Evolutionary conservation across 495 filamentous ascomycete genomes (phyloP).

Genomic region (Tirmania nivea): DNA sequence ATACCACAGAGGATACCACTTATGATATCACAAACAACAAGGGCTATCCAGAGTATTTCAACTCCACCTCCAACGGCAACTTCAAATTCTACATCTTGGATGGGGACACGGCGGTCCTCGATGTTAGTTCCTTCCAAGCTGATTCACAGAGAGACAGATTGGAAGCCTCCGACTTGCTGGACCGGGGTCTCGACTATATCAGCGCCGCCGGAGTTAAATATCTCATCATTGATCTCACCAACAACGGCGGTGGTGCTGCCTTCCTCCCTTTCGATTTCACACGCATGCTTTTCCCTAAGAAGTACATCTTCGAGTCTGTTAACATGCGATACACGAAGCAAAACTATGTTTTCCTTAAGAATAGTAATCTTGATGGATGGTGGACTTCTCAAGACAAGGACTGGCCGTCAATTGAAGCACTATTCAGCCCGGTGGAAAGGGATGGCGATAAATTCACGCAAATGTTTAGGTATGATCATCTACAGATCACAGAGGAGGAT

Average conservation of each 20-base stretch:
- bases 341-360: neutral
- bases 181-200: constrained; percentile 4
- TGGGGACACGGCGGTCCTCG: constrained; percentile 7
- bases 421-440: constrained; percentile 4
- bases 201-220: constrained; percentile 5
- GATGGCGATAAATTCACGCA: constrained; percentile 6
- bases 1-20: no score
- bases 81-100: constrained; percentile 7
- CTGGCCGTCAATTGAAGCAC: constrained; percentile 1
- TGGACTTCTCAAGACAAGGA: constrained; percentile 1
- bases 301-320: constrained; percentile 7
- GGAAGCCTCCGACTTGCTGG: neutral
- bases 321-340: constrained; percentile 8
- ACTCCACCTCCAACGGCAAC: constrained; percentile 1
- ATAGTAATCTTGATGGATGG: neutral
- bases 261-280: constrained; percentile 11
- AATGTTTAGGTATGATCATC: constrained; percentile 8
- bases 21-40: neutral
- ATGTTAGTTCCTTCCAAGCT: constrained; percentile 2
- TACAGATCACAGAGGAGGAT: constrained; percentile 6
- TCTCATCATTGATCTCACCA: constrained; percentile 12
- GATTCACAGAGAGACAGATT: neutral
- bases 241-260: constrained; percentile 8
- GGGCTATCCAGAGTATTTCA: neutral
- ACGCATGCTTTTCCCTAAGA: constrained; percentile 8